Base-by-base conservation (phyloP, 129 eudicot species). In the Rutidosis leptorrhynchoides region DNA sequence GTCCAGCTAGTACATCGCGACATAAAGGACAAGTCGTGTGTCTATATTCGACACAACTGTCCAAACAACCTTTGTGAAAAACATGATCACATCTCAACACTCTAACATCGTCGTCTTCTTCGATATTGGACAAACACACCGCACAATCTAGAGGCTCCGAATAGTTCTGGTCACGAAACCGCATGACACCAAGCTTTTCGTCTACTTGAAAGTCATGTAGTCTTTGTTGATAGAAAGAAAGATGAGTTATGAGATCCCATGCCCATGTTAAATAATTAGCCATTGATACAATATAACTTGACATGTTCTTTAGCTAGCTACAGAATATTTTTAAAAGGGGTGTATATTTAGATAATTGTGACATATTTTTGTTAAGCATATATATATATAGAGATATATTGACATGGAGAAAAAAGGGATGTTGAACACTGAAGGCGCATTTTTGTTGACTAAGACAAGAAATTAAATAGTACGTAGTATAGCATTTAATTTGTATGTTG, bases 1-100 rank as follows among this genome's bases (percentile, higher is more conserved):
- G 74, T 8, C 64, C 64, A 10, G 74, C 74, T 35, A 69, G 42
- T 37, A 37, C 21, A 69, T 54, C 74, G 3, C 83, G 69, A 32
- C 87, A 78, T 20, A 78, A 30, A 2, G 81, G 83, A 20, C 79
- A 75, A 0, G 77, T 75, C 11, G 52, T 15, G 17, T 57, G 73
- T 3, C 77, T 76, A 19, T 57, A 48, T 1, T 71, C 77, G 0
- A 68, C 23, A 71, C 78, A 78, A 49, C 73, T 67, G 12, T 75
- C 83, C 16, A 74, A 63, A 33, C 86, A 82, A 24, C 40, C 83
- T 16, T 69, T 65, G 42, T 78, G 82, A 53, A 78, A 78, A 28
- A 78, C 9, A 55, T 77, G 81, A 6, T 43, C 62, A 46, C 81
- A 77, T 24, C 62, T 28, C 40, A 77, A 6, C 35, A 63, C 68